A percentile compares a stretch with the other conserved stretches of the same genome.
These are phyloP conservation scores for Rutstroemia sp. DNA, from an alignment of 2,329 filamentous ascomycete genomes.

Conservation along the genomic window DNA sequence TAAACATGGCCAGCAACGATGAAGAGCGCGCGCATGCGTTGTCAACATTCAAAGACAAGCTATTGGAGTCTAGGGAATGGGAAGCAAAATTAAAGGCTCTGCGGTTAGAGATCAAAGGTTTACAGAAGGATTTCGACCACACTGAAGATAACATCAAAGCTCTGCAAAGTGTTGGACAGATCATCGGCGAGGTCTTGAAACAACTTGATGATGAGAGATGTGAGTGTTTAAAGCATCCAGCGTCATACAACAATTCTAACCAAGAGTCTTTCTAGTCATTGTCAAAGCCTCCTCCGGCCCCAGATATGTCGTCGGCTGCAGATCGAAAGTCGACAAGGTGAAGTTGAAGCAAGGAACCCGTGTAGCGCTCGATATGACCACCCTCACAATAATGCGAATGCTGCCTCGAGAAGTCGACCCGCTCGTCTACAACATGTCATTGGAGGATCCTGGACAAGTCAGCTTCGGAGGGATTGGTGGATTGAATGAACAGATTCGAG, in stretches of 20 bases:
- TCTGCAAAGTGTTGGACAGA: slow-evolving; percentile 96
- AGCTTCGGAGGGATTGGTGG: slow-evolving; percentile 97
- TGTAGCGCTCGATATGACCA: slow-evolving; percentile 98
- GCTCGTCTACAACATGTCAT: slow-evolving; percentile 98
- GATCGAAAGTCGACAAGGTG: slow-evolving; percentile 93
- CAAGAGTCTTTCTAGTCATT: slow-evolving; percentile 57
- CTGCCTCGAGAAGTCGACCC: slow-evolving; percentile 96
- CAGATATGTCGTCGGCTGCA: slow-evolving; percentile 95
- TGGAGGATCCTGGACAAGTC: slow-evolving; percentile 95
- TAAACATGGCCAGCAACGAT: slow-evolving; percentile 28
- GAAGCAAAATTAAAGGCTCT: slow-evolving; percentile 94
- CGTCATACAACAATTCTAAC: slow-evolving; percentile 16
- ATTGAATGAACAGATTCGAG: slow-evolving; percentile 95
- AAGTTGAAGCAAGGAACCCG: slow-evolving; percentile 98
- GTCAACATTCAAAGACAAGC: slow-evolving; percentile 69
- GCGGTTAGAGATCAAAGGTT: slow-evolving; percentile 88
- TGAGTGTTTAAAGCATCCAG: slow-evolving; percentile 40
- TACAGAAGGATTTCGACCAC: slow-evolving; percentile 91
- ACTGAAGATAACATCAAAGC: slow-evolving; percentile 99
- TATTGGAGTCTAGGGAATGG: slow-evolving; percentile 95
- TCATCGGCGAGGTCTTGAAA: slow-evolving; percentile 98
- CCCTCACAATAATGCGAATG: slow-evolving; percentile 99
- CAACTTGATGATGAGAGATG: slow-evolving; percentile 98
- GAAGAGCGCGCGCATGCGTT: slow-evolving; percentile 61
- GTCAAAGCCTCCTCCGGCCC: slow-evolving; percentile 97